Conservation (phyloP, 1,284 basidiomycete genomes). For the Singerocomus inundabilis region DNA sequence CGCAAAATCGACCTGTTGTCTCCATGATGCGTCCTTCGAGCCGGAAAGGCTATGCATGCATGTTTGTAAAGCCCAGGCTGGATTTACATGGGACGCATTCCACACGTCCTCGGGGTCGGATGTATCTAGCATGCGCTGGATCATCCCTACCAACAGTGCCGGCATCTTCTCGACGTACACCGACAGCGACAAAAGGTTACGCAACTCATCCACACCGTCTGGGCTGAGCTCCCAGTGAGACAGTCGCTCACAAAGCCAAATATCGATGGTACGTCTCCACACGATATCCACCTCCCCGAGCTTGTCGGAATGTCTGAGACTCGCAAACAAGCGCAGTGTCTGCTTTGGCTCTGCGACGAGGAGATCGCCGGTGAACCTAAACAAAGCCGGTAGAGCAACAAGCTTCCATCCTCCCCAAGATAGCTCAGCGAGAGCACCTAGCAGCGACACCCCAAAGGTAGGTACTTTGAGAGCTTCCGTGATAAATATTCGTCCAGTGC, state of each 20-base stretch:
- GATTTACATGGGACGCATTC: constrained; percentile 39
- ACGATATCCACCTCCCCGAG: constrained; percentile 54
- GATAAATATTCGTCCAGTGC: constrained; percentile 59
- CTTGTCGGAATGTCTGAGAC: constrained; percentile 45
- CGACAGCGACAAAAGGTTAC: constrained; percentile 52
- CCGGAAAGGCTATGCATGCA: constrained; percentile 46
- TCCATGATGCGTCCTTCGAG: constrained; percentile 40
- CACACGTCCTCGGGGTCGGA: constrained; percentile 36
- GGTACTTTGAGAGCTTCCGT: constrained; percentile 40
- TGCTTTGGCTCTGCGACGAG: constrained; percentile 41
- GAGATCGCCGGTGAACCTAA: constrained; percentile 48
- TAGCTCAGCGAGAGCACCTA: constrained; percentile 58
- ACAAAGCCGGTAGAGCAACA: constrained; percentile 55
- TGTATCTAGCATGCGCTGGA: constrained; percentile 43
- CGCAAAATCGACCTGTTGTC: constrained; percentile 41
- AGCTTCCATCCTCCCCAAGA: constrained; percentile 75
- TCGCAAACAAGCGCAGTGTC: constrained; percentile 51
- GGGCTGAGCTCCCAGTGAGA: constrained; percentile 34
- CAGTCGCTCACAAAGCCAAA: constrained; percentile 38
- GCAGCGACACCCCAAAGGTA: constrained; percentile 52
- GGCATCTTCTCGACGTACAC: constrained; percentile 47
- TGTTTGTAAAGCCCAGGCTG: constrained; percentile 52
- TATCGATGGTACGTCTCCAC: constrained; percentile 54
- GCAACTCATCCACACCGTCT: constrained; percentile 39
- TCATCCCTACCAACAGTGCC: constrained; percentile 46